Percentiles rank a stretch among this genome's conserved stretches.
Conservation (phyloP, 805 yeast species). For the Starmerella sirachaensis region DNA sequence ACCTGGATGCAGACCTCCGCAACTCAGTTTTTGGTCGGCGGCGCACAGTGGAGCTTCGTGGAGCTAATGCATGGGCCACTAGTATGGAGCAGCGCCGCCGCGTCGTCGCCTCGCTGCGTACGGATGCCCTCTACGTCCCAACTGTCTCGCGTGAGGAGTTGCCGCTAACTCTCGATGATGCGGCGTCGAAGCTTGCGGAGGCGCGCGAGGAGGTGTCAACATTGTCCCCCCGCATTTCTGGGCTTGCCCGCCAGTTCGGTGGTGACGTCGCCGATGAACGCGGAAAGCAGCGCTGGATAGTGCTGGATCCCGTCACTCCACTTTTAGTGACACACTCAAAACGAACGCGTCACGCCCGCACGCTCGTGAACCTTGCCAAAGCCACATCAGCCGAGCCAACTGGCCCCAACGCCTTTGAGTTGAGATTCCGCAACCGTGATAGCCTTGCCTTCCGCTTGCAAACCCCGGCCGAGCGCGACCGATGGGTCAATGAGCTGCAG, state of each 20-base stretch:
- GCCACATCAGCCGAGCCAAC: constrained; percentile 41
- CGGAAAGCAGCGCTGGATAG: constrained; percentile 65
- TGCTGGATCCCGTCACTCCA: constrained; percentile 45
- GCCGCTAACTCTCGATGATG: constrained; percentile 46
- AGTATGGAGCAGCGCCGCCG: background rate
- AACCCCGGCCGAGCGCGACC: constrained; percentile 39
- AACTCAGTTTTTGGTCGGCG: constrained; percentile 39
- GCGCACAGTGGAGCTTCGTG: constrained; percentile 29
- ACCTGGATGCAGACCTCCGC: constrained; percentile 39
- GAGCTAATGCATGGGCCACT: constrained; percentile 14
- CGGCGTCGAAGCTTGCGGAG: constrained; percentile 22
- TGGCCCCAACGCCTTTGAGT: constrained; percentile 21
- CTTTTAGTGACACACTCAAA: constrained; percentile 69
- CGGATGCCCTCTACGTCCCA: constrained; percentile 49
- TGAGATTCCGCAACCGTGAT: constrained; percentile 56
- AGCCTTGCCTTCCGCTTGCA: constrained; percentile 64
- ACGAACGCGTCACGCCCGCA: constrained; percentile 51
- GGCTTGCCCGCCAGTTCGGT: constrained; percentile 76
- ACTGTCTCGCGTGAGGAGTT: constrained; percentile 40
- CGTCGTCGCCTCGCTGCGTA: constrained; percentile 33
- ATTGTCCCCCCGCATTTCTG: constrained; percentile 34
- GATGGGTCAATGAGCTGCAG: constrained; percentile 40
- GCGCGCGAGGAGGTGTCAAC: constrained; percentile 27
- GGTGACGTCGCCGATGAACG: constrained; percentile 56
- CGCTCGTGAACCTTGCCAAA: constrained; percentile 62